Evolutionary conservation across 2,329 filamentous ascomycete species (phyloP), one percentile per base, ranked within the genome.

Genomic region (Didymella arachidicola): DNA sequence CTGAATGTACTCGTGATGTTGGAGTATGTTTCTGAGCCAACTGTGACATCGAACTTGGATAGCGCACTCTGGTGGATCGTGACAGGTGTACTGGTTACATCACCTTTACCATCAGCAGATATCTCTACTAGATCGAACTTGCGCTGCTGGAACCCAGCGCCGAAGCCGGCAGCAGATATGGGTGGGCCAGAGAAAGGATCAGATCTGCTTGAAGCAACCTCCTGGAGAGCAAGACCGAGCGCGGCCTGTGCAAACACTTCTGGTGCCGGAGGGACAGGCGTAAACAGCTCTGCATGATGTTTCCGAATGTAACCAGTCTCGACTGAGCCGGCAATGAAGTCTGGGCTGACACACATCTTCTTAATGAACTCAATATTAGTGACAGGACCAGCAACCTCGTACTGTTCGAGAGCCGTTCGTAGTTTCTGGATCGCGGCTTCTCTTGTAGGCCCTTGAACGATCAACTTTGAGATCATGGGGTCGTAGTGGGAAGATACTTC

Each of bases 301-400:
- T 96, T 97, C 53, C 93, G 89, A 65, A 99, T 98, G 74, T 97
- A 99, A 1, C 94, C 94, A 0, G 95, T 99, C 78, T 99, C 94
- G 14, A 99, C 93, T 19, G 95, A 87, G 8, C 94, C 95, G 11
- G 85, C 85, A 56, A 96, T 85, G 72, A 99, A 99, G 48, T 90
- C 91, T 0, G 86, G 84, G 59, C 90, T 93, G 44, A 87, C 85
- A 75, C 93, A 97, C 55, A 97, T 84, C 8, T 88, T 86, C 81
- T 98, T 98, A 59, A 99, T 80, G 72, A 99, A 99, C 76, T 98
- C 95, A 61, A 99, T 93, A 74, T 99, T 99, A 7, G 95, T 99
- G 72, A 91, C 89, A 7, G 96, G 86, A 0, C 95, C 95, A 2
- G 94, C 95, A 11, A 99, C 88, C 78, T 99, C 92, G 73, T 98